Conservation (phyloP, 2,329 filamentous ascomycete genomes). For the Neodidymelliopsis sp. region DNA sequence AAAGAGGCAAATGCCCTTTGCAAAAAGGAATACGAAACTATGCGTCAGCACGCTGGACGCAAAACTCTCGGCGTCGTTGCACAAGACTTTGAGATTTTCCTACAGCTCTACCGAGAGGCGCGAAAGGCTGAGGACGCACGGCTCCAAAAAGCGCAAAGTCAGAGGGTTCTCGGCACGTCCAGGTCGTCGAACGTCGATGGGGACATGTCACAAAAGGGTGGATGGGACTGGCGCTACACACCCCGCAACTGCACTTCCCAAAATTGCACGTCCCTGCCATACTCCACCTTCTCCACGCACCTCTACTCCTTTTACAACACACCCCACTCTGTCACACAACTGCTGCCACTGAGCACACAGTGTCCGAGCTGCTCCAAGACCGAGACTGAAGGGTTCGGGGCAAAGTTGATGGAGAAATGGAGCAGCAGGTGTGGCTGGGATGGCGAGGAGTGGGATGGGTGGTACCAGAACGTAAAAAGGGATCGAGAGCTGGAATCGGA, state of each 20-base stretch:
- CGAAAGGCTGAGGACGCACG: conserved; percentile 18
- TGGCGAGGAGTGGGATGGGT: conserved; percentile 35
- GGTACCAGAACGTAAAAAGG: conserved; percentile 27
- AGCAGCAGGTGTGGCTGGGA: conserved; percentile 29
- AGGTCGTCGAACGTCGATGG: neutral
- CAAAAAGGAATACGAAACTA: conserved; percentile 36
- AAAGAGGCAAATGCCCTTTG: conserved; percentile 32
- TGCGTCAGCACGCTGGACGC: conserved; percentile 44
- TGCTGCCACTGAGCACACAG: conserved; percentile 31
- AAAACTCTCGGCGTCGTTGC: conserved; percentile 40
- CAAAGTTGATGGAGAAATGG: conserved; percentile 30
- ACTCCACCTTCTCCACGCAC: conserved; percentile 36
- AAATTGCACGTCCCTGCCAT: conserved; percentile 25
- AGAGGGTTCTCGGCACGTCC: conserved; percentile 21
- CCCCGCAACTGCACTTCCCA: conserved; percentile 36
- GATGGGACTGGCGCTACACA: conserved; percentile 39
- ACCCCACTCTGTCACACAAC: conserved; percentile 17
- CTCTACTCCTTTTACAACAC: conserved; percentile 36
- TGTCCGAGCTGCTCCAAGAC: conserved; percentile 37
- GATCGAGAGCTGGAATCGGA: conserved; percentile 32
- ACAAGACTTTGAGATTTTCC: conserved; percentile 37
- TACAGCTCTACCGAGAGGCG: conserved; percentile 25
- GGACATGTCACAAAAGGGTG: conserved; percentile 2
- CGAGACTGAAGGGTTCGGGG: conserved; percentile 36
- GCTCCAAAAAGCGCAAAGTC: conserved; percentile 21